phyloP scores from a whole-genome alignment of 176 grass and related monocot genomes.

The Chrysopogon serrulatus region DNA sequence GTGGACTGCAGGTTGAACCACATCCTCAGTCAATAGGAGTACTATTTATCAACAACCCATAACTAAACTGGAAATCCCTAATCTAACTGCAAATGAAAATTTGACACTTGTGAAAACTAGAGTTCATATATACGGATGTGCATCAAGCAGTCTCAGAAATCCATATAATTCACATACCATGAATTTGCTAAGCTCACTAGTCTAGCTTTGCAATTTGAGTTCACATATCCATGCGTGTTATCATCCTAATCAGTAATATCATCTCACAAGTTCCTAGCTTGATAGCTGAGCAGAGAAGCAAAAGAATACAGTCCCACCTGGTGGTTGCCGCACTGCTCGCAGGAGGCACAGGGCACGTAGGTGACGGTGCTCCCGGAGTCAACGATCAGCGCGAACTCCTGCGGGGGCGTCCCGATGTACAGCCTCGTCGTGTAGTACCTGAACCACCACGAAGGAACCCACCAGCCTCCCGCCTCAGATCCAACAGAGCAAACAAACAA shows the following conservation, averaged over 20 bases:
- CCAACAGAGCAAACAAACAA: background rate
- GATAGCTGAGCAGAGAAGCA: background rate
- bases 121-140: background rate
- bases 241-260: slow-evolving; percentile 10
- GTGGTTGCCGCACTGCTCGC: slow-evolving; percentile 95
- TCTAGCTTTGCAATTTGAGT: background rate
- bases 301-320: slow-evolving; percentile 45
- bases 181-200: slow-evolving; percentile 17
- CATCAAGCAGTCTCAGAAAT: background rate
- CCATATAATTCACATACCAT: background rate
- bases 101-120: background rate
- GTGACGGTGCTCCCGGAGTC: slow-evolving; percentile 99
- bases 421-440: slow-evolving; percentile 95
- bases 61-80: background rate
- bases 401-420: slow-evolving; percentile 89
- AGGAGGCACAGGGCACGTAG: slow-evolving; percentile 94
- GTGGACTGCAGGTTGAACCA: background rate
- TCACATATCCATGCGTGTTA: background rate
- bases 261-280: background rate
- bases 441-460: background rate
- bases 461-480: background rate
- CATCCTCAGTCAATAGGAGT: background rate
- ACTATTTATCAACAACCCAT: background rate
- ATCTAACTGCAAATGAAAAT: background rate
- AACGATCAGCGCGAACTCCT: slow-evolving; percentile 92